Base-by-base conservation (phyloP, 208 protist species). In the Phytomonas sp. region DNA sequence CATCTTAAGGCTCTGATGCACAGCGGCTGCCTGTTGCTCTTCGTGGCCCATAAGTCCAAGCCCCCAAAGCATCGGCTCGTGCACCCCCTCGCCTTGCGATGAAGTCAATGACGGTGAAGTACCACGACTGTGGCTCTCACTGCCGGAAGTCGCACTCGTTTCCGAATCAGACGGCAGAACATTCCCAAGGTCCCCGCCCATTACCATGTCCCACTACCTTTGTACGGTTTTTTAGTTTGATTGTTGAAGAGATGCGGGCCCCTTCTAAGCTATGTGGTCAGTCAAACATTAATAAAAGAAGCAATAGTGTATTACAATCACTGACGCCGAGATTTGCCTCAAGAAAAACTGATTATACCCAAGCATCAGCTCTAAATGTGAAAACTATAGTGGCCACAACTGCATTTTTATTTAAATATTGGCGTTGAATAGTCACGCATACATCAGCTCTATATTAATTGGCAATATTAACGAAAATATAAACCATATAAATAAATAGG, bases 1-100 rank as follows among this genome's bases (percentile, higher is more conserved):
- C 69, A 91, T 66, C 9, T 72, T 68, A 62, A 89, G 71, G 28
- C 33, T 63, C 33, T 43, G 31, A 20, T 43, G 60, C 60, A 63
- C 60, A 4, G 60, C 40, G 40, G 11, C 11, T 17, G 40, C 40
- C 40, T 46, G 40, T 46, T 46, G 40, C 40, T 46, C 40, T 46
- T 46, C 40, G 40, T 46, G 15, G 40, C 15, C 11, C 40, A 46
- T 20, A 46, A 46, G 40, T 20, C 40, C 40, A 46, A 23, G 40
- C 1, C 40, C 15, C 40, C 40, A 46, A 2, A 23, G 13, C 40
- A 46, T 46, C 40, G 40, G 11, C 15, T 46, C 40, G 40, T 46
- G 40, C 40, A 1, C 15, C 15, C 11, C 40, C 1, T 46, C 40
- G 15, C 7, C 40, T 46, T 4, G 13, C 15, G 40, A 20, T 20